Conservation (phyloP, 192 early-diverging fungal genomes). For the Coemansia sp. region DNA sequence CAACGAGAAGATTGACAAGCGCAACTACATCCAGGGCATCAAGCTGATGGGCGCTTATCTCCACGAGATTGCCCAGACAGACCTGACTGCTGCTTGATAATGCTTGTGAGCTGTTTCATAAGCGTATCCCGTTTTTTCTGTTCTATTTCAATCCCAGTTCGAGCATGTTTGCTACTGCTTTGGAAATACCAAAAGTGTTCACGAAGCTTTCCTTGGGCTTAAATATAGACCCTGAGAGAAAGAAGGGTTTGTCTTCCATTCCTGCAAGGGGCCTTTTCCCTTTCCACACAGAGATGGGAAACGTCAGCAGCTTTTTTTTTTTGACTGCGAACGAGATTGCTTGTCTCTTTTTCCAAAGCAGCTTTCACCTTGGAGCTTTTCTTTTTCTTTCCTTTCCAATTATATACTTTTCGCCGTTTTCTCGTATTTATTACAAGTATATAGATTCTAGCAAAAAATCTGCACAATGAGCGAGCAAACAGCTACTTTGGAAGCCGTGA, state of each 20-base stretch:
- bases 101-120: neutral
- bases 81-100: slow-evolving; percentile 22
- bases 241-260: too few species aligned
- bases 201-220: too few species aligned
- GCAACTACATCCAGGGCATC: slow-evolving; percentile 94
- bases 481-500: neutral
- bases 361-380: neutral
- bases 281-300: too few species aligned
- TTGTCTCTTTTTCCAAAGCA: neutral
- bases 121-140: neutral
- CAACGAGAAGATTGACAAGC: slow-evolving; percentile 93
- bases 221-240: too few species aligned
- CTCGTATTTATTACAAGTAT: neutral
- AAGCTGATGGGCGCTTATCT: slow-evolving; percentile 91
- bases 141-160: neutral
- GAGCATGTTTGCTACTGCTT: too few species aligned
- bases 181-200: too few species aligned
- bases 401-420: neutral
- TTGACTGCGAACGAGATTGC: too few species aligned
- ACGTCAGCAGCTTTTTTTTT: too few species aligned
- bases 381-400: neutral
- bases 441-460: too few species aligned
- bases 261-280: neutral
- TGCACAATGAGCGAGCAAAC: slow-evolving; percentile 1
- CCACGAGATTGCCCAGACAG: slow-evolving; percentile 72